These are phyloP conservation scores for Hyphopichia khmerensis DNA, from an alignment of 1,139 yeast genomes.

Conservation along the genomic window DNA sequence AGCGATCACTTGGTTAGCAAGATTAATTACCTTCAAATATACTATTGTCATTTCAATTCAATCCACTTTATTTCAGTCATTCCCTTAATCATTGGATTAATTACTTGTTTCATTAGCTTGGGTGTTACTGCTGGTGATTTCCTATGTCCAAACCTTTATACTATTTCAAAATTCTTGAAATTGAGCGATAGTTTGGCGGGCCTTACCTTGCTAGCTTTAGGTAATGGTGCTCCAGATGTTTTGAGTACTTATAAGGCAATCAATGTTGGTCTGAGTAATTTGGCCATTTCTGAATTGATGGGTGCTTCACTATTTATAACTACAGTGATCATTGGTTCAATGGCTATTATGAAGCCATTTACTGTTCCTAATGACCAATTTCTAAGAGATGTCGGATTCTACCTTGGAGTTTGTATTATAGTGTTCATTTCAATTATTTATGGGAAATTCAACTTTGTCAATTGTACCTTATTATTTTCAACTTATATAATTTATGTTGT, in stretches of 20 bases:
- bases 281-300: conserved; percentile 84
- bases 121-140: conserved; percentile 77
- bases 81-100: conserved; percentile 23
- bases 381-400: conserved; percentile 55
- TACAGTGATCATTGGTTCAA: conserved; percentile 71
- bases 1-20: conserved; percentile 37
- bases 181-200: conserved; percentile 84
- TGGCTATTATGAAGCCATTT: conserved; percentile 70
- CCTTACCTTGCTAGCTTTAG: conserved; percentile 81
- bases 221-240: conserved; percentile 92
- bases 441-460: conserved; percentile 44
- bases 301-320: conserved; percentile 85
- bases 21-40: conserved; percentile 38
- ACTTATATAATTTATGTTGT: conserved; percentile 56
- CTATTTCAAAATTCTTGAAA: conserved; percentile 57
- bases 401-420: conserved; percentile 44
- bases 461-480: conserved; percentile 48
- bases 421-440: conserved; percentile 41
- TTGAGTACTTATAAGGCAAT: conserved; percentile 82
- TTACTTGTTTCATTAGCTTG: conserved; percentile 54
- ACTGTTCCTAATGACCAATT: conserved; percentile 51
- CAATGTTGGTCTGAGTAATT: conserved; percentile 60
- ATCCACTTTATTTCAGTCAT: conserved; percentile 12
- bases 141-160: conserved; percentile 69
- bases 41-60: conserved; percentile 30